Conservation (phyloP, 495 filamentous ascomycete genomes). For the Bacidia gigantensis region DNA sequence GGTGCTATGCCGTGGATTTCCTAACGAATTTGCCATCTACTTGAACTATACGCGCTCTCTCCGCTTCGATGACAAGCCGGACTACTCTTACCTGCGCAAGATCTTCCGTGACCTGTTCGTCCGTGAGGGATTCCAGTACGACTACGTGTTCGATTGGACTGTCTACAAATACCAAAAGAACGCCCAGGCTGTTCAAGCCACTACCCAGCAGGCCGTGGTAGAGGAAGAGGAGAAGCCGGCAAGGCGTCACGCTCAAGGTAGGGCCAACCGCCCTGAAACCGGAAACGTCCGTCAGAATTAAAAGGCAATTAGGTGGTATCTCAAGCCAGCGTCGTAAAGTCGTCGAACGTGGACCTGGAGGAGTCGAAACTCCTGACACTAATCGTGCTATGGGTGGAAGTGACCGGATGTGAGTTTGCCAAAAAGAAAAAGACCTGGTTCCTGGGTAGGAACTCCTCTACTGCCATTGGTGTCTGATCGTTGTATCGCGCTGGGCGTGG, state of each 20-base stretch:
- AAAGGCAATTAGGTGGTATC: slow-evolving; percentile 57
- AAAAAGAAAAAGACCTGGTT: slow-evolving; percentile 50
- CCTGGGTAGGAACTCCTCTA: slow-evolving; percentile 89
- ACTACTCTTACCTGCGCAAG: slow-evolving; percentile 99
- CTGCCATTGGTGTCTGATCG: slow-evolving; percentile 64
- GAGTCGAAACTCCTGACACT: slow-evolving; percentile 67
- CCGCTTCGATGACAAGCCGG: slow-evolving; percentile 98
- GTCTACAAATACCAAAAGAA: slow-evolving; percentile 99
- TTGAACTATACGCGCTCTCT: slow-evolving; percentile 98
- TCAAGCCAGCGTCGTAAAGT: slow-evolving; percentile 76
- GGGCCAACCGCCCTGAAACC: slow-evolving; percentile 43
- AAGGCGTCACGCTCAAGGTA: slow-evolving; percentile 42
- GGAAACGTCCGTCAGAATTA: slow-evolving; percentile 36
- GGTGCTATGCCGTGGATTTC: slow-evolving; percentile 97
- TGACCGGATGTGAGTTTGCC: slow-evolving; percentile 95
- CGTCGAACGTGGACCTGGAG: slow-evolving; percentile 45
- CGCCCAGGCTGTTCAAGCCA: slow-evolving; percentile 74
- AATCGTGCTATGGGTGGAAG: slow-evolving; percentile 81
- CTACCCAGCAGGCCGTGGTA: slow-evolving; percentile 51
- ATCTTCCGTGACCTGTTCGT: slow-evolving; percentile 99
- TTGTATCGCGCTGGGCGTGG: slow-evolving; percentile 63
- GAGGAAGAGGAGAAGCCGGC: slow-evolving; percentile 60
- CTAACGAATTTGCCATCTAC: slow-evolving; percentile 99
- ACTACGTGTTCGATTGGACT: slow-evolving; percentile 99
- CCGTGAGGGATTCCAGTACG: slow-evolving; percentile 98